These are phyloP conservation scores for Fomitopsis schrenkii DNA, from an alignment of 1,284 basidiomycete species.

Conservation along the genomic window DNA sequence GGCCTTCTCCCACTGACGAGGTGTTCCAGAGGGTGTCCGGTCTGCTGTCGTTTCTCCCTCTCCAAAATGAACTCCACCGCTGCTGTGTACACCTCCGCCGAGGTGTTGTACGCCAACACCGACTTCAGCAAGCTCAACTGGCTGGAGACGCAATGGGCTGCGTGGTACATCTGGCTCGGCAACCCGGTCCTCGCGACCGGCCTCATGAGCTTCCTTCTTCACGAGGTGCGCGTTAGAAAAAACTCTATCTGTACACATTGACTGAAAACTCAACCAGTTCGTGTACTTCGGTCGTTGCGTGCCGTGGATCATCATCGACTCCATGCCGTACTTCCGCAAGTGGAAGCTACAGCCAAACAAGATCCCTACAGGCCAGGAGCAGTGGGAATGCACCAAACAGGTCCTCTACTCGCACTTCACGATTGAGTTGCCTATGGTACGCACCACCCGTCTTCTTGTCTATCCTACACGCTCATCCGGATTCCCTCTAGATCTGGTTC, in stretches of 20 bases:
- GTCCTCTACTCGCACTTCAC: conserved; percentile 97
- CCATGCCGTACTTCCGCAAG: conserved; percentile 88
- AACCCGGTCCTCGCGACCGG: conserved; percentile 95
- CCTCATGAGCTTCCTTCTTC: conserved; percentile 89
- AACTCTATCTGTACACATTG: background rate
- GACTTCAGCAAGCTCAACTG: conserved; percentile 69
- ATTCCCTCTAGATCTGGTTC: conserved; percentile 73
- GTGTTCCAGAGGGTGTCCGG: background rate
- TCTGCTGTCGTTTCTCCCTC: background rate
- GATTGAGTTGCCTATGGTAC: conserved; percentile 85
- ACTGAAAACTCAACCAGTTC: conserved; percentile 43
- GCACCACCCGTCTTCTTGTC: conserved; percentile 16
- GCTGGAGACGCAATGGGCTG: conserved; percentile 77
- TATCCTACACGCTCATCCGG: background rate
- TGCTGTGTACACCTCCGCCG: conserved; percentile 18
- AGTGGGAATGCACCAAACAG: conserved; percentile 96
- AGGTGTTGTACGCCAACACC: conserved; percentile 51
- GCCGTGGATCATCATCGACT: conserved; percentile 96
- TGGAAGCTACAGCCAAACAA: conserved; percentile 95
- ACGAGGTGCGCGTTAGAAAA: conserved; percentile 65
- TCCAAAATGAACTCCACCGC: conserved; percentile 23
- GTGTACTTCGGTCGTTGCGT: conserved; percentile 96
- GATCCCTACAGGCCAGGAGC: conserved; percentile 75
- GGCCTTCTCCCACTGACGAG: background rate
- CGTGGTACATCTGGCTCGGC: conserved; percentile 83